A percentile compares a stretch with the other conserved stretches of the same genome.
Conservation (phyloP, 192 early-diverging fungal genomes). For the Coemansia aciculifera region DNA sequence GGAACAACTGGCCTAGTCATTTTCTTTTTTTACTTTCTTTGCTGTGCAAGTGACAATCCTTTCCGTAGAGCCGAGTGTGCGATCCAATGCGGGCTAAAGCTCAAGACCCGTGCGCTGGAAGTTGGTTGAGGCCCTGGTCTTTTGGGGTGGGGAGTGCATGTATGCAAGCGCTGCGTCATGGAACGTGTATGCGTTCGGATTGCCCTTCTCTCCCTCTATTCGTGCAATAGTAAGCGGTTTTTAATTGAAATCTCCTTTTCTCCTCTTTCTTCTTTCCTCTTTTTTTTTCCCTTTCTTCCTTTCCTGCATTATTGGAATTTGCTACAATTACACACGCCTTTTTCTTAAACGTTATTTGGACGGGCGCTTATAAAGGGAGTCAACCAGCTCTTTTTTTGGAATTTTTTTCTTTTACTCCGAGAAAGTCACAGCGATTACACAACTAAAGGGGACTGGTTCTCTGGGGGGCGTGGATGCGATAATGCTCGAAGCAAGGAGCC, state of each 20-base stretch:
- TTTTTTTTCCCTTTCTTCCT: slow-evolving; percentile 3
- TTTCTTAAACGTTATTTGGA: too few relatives aligned
- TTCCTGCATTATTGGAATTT: not conserved
- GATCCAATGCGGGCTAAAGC: not conserved
- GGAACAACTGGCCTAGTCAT: not conserved
- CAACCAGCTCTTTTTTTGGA: too few relatives aligned
- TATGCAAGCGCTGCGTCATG: slow-evolving; percentile 2
- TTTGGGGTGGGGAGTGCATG: not conserved
- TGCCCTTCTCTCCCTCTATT: not conserved
- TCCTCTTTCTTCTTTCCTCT: not conserved
- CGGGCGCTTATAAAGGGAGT: too few relatives aligned
- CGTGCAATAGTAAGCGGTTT: too few relatives aligned
- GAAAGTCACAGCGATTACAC: not conserved
- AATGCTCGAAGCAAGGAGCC: slow-evolving; percentile 5
- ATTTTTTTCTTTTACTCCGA: too few relatives aligned
- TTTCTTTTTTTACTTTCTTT: not conserved
- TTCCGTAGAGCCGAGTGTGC: not conserved
- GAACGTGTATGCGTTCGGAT: not conserved
- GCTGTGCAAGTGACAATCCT: not conserved
- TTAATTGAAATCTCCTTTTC: not conserved
- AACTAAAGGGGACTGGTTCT: not conserved
- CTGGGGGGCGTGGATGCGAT: not conserved
- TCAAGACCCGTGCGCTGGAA: not conserved
- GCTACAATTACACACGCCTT: too few relatives aligned
- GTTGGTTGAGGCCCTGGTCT: not conserved